phyloP scores from a whole-genome alignment of 176 grass and related monocot genomes.

The Poa pratensis region DNA sequence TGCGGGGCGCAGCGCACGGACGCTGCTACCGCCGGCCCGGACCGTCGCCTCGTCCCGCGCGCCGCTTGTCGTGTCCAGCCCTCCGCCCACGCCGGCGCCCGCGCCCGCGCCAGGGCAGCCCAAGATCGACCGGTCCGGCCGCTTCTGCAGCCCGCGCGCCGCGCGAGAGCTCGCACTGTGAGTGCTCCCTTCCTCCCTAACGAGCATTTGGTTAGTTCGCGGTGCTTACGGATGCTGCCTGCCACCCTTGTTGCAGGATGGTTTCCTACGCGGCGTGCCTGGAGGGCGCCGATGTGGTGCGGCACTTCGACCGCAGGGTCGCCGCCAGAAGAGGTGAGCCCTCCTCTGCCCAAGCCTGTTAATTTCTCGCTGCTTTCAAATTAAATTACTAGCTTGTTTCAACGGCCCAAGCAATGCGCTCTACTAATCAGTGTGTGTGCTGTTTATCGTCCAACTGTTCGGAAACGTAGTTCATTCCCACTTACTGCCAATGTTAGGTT shows the following conservation, averaged over 20 bases:
- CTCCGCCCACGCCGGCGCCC: neutral
- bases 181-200: constrained; percentile 36
- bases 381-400: neutral
- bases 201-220: neutral
- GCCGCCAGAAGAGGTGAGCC: constrained; percentile 75
- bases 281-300: constrained; percentile 81
- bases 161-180: constrained; percentile 94
- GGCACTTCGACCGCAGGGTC: constrained; percentile 86
- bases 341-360: neutral
- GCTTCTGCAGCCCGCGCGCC: constrained; percentile 85
- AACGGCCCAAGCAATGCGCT: neutral
- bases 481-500: neutral
- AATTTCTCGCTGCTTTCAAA: neutral
- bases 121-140: constrained; percentile 77
- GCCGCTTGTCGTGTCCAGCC: constrained; percentile 37
- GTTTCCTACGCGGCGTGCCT: constrained; percentile 93
- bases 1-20: constrained; percentile 8
- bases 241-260: constrained; percentile 52
- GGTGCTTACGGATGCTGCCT: neutral
- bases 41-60: constrained; percentile 44
- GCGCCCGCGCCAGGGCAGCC: neutral
- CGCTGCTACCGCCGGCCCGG: constrained; percentile 21
- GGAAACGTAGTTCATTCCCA: neutral
- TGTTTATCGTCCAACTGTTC: neutral
- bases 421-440: neutral